Evolutionary conservation across 768 basidiomycete species (phyloP).

Genomic region (Melanogaster broomeanus): DNA sequence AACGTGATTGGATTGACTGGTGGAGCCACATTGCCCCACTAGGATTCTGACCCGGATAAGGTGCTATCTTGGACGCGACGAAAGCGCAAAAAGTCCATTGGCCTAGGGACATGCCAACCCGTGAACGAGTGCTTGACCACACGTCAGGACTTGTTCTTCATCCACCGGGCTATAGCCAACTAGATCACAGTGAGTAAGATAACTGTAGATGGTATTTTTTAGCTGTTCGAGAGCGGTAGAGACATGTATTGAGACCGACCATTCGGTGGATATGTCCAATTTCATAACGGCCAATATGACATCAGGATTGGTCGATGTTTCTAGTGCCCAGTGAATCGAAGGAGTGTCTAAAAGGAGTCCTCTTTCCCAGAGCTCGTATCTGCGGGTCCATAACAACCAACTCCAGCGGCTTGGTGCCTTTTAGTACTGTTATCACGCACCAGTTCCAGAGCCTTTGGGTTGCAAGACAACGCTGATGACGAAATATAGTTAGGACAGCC

Average conservation of each 20-base stretch:
- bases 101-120: not conserved
- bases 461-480: too few species aligned
- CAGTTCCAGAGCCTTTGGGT: not conserved
- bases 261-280: slow-evolving; percentile 12
- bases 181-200: not conserved
- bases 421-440: not conserved
- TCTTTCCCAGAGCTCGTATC: not conserved
- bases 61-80: not conserved
- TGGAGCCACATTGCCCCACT: not conserved
- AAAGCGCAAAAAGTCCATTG: not conserved
- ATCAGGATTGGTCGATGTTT: slow-evolving; percentile 17
- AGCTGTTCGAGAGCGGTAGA: not conserved
- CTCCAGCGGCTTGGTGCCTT: not conserved
- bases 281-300: slow-evolving; percentile 7
- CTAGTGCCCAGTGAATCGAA: slow-evolving; percentile 11
- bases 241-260: slow-evolving; percentile 4
- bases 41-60: not conserved
- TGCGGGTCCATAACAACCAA: not conserved
- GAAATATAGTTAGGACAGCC: too few species aligned
- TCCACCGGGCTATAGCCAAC: not conserved
- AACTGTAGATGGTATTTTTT: not conserved
- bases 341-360: not conserved
- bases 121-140: not conserved
- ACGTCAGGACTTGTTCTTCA: not conserved
- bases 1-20: not conserved